Conservation (phyloP, 2,329 filamentous ascomycete genomes). For the Botrytis squamosa region DNA sequence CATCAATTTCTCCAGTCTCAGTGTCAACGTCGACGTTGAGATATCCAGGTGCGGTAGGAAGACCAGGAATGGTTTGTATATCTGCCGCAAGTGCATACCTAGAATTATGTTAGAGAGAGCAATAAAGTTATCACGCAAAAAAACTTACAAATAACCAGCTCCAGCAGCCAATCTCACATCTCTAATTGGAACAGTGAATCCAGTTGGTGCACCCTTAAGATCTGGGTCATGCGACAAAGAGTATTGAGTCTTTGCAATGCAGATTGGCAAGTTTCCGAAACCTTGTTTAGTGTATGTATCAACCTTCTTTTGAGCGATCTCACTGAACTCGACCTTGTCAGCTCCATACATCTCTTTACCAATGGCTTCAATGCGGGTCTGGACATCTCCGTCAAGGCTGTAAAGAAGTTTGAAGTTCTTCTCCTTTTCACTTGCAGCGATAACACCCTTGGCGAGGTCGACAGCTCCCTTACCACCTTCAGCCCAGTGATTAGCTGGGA, state of each 20-base stretch:
- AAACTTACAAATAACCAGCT: constrained; percentile 79
- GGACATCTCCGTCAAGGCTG: constrained; percentile 71
- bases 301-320: constrained; percentile 92
- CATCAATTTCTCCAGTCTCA: constrained; percentile 82
- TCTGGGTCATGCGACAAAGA: constrained; percentile 89
- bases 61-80: constrained; percentile 95
- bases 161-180: constrained; percentile 94
- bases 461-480: constrained; percentile 89
- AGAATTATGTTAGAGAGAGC: constrained; percentile 39
- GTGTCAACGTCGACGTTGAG: constrained; percentile 84
- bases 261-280: constrained; percentile 90
- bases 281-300: constrained; percentile 92
- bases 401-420: constrained; percentile 91
- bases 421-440: constrained; percentile 76
- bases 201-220: constrained; percentile 90
- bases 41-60: constrained; percentile 93
- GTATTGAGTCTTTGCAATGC: constrained; percentile 98
- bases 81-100: constrained; percentile 93
- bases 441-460: constrained; percentile 82
- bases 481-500: constrained; percentile 94
- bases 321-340: constrained; percentile 83
- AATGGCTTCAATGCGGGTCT: constrained; percentile 88
- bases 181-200: constrained; percentile 90
- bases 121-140: not conserved
- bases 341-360: constrained; percentile 95